Conservation (phyloP, 179 eudicot species). For the Pouteria campechiana region DNA sequence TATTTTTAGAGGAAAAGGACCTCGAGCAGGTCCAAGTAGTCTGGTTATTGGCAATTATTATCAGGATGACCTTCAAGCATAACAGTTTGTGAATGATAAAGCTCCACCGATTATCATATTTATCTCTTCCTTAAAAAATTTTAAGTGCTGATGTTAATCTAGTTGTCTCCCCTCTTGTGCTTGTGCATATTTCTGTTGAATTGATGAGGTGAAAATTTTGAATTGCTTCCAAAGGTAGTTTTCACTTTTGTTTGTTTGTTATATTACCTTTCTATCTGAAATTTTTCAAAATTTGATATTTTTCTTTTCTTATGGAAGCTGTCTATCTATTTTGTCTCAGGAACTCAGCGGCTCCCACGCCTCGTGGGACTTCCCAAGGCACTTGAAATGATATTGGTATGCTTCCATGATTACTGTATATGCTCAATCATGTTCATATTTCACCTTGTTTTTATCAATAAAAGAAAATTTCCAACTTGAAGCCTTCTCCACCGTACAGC, state of each 20-base stretch:
- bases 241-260: not conserved
- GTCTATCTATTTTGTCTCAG: slow-evolving; percentile 25
- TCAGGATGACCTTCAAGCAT: no score
- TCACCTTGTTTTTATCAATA: not conserved
- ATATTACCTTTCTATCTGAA: not conserved
- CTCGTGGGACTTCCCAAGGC: slow-evolving; percentile 84
- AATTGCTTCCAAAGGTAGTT: not conserved
- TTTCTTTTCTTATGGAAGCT: not conserved
- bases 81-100: no score
- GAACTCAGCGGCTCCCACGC: slow-evolving; percentile 91
- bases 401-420: slow-evolving; percentile 7
- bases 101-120: no score
- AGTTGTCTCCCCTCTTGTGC: no score
- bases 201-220: not conserved
- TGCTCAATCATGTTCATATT: not conserved
- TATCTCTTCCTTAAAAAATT: no score
- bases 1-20: no score
- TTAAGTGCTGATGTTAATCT: no score
- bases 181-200: not conserved
- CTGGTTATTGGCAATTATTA: no score
- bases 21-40: no score
- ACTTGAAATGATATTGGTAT: slow-evolving; percentile 95
- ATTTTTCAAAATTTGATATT: not conserved
- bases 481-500: slow-evolving; percentile 21
- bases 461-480: not conserved